A percentile compares a stretch with the other conserved stretches of the same genome.
Conservation (phyloP, 371 early-diverging fungal species). For the Batrachochytrium dendrobatidis region DNA sequence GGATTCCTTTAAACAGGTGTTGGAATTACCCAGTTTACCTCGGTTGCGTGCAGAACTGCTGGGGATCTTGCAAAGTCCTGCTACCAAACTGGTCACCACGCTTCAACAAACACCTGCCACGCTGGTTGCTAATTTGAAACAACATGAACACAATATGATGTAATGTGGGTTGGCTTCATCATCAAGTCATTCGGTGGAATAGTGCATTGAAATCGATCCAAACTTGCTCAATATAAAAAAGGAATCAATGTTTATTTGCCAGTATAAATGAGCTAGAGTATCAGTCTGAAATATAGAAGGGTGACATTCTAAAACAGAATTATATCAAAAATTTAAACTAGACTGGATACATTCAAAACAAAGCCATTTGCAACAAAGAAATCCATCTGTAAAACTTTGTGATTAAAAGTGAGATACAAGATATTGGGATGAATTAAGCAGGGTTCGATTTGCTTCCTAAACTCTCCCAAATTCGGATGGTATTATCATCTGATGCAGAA, state of each 20-base stretch:
- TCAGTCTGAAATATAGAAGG: no score
- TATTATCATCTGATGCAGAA: slow-evolving; percentile 88
- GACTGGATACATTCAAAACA: not conserved
- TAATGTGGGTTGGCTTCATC: no score
- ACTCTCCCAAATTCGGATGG: slow-evolving; percentile 83
- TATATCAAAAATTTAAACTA: no score
- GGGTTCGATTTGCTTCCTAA: not conserved
- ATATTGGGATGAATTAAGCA: not conserved
- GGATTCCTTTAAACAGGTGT: not conserved
- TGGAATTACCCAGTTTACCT: not conserved
- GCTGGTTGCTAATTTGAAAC: not conserved
- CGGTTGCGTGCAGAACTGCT: not conserved
- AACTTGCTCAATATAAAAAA: no score
- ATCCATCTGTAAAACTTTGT: no score
- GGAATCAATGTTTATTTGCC: no score
- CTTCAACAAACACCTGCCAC: not conserved
- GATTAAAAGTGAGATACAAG: no score
- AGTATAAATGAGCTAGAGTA: no score
- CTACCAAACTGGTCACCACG: not conserved
- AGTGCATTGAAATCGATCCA: no score
- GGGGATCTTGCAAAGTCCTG: not conserved
- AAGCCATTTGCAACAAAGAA: not conserved
- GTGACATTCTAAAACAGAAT: no score
- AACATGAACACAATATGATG: not conserved
- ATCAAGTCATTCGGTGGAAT: no score